Percentiles rank a stretch among this genome's conserved stretches.
Evolutionary conservation across 345 rosid species (phyloP).

Genomic region (Lumnitzera littorea): DNA sequence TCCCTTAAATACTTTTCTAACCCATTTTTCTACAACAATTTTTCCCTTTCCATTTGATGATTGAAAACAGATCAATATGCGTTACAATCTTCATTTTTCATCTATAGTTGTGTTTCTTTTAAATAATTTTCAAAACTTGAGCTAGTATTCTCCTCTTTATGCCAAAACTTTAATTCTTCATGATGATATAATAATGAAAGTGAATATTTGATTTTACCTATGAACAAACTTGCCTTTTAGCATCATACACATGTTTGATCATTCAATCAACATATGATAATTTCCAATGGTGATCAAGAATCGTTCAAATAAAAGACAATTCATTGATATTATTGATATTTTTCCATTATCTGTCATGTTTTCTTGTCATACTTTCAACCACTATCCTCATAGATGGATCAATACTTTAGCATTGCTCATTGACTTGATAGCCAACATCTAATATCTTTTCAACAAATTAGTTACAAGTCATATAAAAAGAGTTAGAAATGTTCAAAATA

Average conservation of each 20-base stretch:
- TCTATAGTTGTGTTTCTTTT: too few species aligned
- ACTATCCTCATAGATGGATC: background rate
- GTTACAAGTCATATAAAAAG: conserved; percentile 5
- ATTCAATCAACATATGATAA: too few species aligned
- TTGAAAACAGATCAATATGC: too few species aligned
- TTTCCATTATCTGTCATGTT: conserved; percentile 11
- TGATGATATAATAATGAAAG: background rate
- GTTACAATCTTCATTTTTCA: too few species aligned
- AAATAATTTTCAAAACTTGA: too few species aligned
- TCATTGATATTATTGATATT: background rate
- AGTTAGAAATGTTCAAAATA: background rate
- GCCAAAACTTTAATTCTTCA: background rate
- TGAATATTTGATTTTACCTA: too few species aligned
- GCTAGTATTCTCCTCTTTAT: too few species aligned
- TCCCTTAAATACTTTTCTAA: too few species aligned
- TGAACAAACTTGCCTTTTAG: too few species aligned
- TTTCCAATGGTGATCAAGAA: background rate
- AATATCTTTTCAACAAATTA: background rate
- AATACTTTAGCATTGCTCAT: background rate
- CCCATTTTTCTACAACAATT: too few species aligned
- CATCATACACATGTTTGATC: too few species aligned
- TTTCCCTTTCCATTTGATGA: too few species aligned
- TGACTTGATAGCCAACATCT: background rate
- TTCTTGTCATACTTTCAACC: conserved; percentile 3
- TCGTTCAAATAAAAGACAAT: background rate